Evolutionary conservation across 768 basidiomycete genomes (phyloP), one percentile per base, ranked within the genome.

Genomic region (Mycena rebaudengoi): DNA sequence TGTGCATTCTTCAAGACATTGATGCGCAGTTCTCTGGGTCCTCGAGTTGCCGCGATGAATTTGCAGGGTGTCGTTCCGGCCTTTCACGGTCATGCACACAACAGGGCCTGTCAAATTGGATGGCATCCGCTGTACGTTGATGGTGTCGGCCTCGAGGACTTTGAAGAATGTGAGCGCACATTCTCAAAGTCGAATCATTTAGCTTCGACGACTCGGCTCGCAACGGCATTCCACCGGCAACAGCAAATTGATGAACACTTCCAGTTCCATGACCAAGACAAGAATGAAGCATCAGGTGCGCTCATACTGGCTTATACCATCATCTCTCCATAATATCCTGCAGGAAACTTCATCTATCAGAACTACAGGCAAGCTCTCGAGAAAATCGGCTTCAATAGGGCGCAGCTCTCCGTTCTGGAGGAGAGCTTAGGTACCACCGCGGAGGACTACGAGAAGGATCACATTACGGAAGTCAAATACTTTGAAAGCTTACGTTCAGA

Each of bases 21-120:
- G 4, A 26, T 33, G 1, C 33, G 44, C 4, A 74, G 73, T 32
- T 28, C 45, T 0, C 68, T 77, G n/a, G 71, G 70, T 3, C 48
- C 57, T 5, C n/a, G 28, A 1, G 70, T 64, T 4, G 48, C 39
- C 2, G 61, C 62, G 0, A 23, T 71, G 14, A n/a, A 49, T 1
- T 50, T 65, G 11, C 23, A 49, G 7, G 52, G 58, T 2, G 53
- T 74, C 11, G 71, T 74, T 1, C 65, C 65, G 0, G 35, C 62
- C 13, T 74, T 75, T 52, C 73, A 74, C 41, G 71, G 71, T 6
- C 70, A 75, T 58, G 71, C 74, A 0, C 74, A 75, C 56, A 75
- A 73, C 35, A 43, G 71, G 13, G 13, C 60, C 7, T 76, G 75
- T 50, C 75, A 76, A 55, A 44, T 74, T 1, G 45, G 44, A 2